Evolutionary conservation across 139 green algal genomes (phyloP).

Genomic region (Picochlorum sp.): DNA sequence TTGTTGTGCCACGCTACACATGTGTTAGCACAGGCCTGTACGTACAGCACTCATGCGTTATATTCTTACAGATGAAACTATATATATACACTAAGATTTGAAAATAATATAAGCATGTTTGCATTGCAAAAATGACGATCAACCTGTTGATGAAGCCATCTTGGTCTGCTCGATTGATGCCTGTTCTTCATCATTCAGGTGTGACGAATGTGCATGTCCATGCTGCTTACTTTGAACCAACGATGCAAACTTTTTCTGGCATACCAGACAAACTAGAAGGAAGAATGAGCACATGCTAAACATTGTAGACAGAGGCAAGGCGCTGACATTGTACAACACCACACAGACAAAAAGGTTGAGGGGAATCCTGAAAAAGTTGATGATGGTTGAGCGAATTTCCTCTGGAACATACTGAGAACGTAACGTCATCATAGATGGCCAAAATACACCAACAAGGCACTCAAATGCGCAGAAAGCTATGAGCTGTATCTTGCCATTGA

Average conservation of each 20-base stretch:
- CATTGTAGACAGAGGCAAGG: slow-evolving; percentile 74
- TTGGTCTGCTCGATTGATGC: too few species aligned
- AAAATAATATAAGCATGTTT: too few species aligned
- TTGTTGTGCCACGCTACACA: too few species aligned
- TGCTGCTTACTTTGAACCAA: not conserved
- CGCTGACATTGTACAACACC: slow-evolving; percentile 86
- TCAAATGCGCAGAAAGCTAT: slow-evolving; percentile 91
- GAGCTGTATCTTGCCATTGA: slow-evolving; percentile 67
- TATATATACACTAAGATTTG: too few species aligned
- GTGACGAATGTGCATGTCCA: too few species aligned
- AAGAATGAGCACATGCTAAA: slow-evolving; percentile 89
- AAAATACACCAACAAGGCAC: slow-evolving; percentile 84
- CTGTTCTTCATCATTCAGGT: too few species aligned
- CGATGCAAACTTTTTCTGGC: slow-evolving; percentile 28
- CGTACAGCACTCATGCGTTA: too few species aligned
- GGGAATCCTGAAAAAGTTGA: slow-evolving; percentile 96
- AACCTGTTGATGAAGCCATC: too few species aligned
- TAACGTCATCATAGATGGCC: slow-evolving; percentile 96
- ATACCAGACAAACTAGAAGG: slow-evolving; percentile 46
- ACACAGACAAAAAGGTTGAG: slow-evolving; percentile 96
- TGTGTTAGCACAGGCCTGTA: too few species aligned
- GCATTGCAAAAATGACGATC: too few species aligned
- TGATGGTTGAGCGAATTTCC: slow-evolving; percentile 88
- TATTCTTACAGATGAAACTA: too few species aligned
- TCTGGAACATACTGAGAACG: slow-evolving; percentile 84